Evolutionary conservation across 1,284 basidiomycete species (phyloP).

Genomic region (Takashimella koratensis): DNA sequence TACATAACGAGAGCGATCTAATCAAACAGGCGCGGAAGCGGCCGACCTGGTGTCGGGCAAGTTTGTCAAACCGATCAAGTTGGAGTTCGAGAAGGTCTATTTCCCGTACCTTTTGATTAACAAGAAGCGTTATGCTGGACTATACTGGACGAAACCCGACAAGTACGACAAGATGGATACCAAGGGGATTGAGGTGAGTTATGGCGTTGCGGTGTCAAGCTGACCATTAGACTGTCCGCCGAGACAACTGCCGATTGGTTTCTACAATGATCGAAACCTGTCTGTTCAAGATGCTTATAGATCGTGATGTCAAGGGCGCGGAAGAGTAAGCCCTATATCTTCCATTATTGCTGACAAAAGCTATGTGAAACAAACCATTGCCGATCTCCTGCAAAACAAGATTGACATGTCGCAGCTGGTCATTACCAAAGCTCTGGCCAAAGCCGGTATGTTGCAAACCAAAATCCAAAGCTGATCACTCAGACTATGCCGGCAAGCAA

Average conservation of each 20-base stretch:
- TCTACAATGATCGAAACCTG: conserved; percentile 96
- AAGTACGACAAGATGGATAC: conserved; percentile 99
- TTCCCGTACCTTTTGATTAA: conserved; percentile 93
- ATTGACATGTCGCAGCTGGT: conserved; percentile 97
- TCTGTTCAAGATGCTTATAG: conserved; percentile 91
- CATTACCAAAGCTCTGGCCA: conserved; percentile 92
- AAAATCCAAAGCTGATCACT: neutral
- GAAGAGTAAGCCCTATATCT: conserved; percentile 63
- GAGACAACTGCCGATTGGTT: conserved; percentile 93
- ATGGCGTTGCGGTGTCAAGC: neutral
- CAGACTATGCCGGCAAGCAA: conserved; percentile 62
- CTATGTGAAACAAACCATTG: conserved; percentile 86
- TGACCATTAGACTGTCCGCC: conserved; percentile 69
- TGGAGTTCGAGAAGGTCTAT: conserved; percentile 98
- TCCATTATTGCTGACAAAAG: conserved; percentile 50
- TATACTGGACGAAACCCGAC: conserved; percentile 91
- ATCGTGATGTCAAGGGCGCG: conserved; percentile 85
- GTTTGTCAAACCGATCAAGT: conserved; percentile 90
- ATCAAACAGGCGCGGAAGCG: conserved; percentile 73
- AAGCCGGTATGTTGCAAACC: conserved; percentile 58
- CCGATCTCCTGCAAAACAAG: conserved; percentile 90
- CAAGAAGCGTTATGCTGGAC: conserved; percentile 94
- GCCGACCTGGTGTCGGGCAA: conserved; percentile 87
- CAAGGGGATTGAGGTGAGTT: conserved; percentile 87
- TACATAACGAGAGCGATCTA: conserved; percentile 4